These are phyloP conservation scores for Abrus pulchellus DNA, from an alignment of 306 rosid species.

Conservation along the genomic window DNA sequence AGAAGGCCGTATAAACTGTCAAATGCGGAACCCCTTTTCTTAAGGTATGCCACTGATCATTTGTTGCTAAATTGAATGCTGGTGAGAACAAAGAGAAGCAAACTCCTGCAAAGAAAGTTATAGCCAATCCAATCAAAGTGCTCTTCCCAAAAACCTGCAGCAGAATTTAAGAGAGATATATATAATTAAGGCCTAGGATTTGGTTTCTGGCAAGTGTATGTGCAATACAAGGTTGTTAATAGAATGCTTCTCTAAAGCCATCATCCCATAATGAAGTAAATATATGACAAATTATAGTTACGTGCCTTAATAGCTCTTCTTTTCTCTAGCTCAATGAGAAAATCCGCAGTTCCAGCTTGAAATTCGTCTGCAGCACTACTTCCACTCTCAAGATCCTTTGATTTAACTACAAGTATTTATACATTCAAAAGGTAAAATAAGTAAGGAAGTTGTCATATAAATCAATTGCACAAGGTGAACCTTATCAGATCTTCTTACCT, in stretches of 20 bases:
- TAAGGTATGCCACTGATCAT: conserved; percentile 89
- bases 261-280: neutral
- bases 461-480: neutral
- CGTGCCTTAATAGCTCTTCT: conserved; percentile 83
- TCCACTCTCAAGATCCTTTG: conserved; percentile 60
- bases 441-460: conserved; percentile 16
- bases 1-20: conserved; percentile 84
- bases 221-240: neutral
- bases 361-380: conserved; percentile 44
- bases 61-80: conserved; percentile 92
- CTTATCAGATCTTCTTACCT: conserved; percentile 50
- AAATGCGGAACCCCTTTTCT: conserved; percentile 81
- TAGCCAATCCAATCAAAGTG: conserved; percentile 70
- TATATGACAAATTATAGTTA: neutral
- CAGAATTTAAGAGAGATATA: conserved; percentile 10
- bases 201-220: conserved; percentile 22
- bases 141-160: conserved; percentile 84
- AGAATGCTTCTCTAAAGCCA: conserved; percentile 21
- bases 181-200: neutral
- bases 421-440: conserved; percentile 29
- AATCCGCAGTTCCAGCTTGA: conserved; percentile 74
- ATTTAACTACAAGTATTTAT: conserved; percentile 45
- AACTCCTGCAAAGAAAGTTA: conserved; percentile 80
- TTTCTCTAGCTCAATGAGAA: conserved; percentile 78
- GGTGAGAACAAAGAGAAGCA: conserved; percentile 95